These are phyloP conservation scores for Trichoderma simmonsii DNA, from an alignment of 2,329 filamentous ascomycete genomes.

Conservation along the genomic window DNA sequence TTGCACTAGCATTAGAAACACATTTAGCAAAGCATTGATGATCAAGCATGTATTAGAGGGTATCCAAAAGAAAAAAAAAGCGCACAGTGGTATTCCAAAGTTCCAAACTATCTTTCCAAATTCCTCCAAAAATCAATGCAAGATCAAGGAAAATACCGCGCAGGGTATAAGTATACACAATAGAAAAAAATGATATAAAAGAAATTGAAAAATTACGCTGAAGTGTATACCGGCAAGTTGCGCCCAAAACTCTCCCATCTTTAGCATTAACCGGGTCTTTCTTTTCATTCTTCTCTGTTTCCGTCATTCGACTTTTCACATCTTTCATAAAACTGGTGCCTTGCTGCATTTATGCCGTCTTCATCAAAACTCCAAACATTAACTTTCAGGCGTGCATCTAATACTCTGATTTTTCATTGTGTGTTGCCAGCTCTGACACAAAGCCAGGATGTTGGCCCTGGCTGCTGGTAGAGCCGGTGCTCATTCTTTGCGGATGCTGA, in stretches of 20 bases:
- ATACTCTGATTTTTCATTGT: slow-evolving; percentile 48
- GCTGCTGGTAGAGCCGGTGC: slow-evolving; percentile 28
- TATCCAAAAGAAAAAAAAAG: not conserved
- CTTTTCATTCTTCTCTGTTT: not conserved
- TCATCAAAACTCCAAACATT: not conserved
- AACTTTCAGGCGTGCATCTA: not conserved
- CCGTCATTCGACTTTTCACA: not conserved
- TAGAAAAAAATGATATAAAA: not conserved
- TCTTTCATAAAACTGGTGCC: not conserved
- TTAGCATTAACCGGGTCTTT: not conserved
- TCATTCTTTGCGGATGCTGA: slow-evolving; percentile 26
- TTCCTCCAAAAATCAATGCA: not conserved
- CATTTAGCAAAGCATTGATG: not conserved
- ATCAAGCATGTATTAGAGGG: not conserved
- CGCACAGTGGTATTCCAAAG: slow-evolving; percentile 14
- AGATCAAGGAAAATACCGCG: not conserved
- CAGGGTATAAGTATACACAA: slow-evolving; percentile 11
- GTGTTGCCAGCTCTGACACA: slow-evolving; percentile 44
- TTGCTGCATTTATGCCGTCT: not conserved
- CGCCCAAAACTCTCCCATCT: not conserved
- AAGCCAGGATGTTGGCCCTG: slow-evolving; percentile 43
- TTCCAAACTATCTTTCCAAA: slow-evolving; percentile 6
- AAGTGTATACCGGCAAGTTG: not conserved
- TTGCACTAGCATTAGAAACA: not conserved
- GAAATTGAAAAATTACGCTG: not conserved